These are phyloP conservation scores for Juncus effusus DNA, from an alignment of 176 grass and related monocot genomes.

Conservation along the genomic window DNA sequence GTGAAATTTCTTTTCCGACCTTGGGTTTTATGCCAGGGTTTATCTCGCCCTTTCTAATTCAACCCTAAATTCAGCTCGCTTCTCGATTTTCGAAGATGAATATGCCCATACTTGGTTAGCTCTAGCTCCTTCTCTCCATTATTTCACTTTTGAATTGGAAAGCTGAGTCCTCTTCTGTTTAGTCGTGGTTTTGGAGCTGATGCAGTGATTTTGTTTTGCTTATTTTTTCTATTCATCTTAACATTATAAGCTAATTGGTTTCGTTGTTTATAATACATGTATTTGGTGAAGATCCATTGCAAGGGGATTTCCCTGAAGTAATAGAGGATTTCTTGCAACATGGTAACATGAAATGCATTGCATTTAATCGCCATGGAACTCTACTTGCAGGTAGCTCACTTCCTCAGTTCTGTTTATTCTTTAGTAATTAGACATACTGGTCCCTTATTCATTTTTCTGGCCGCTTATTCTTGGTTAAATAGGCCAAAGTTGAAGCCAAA, in stretches of 20 bases:
- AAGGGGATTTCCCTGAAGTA: slow-evolving; percentile 96
- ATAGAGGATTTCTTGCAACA: slow-evolving; percentile 97
- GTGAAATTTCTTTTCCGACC: neutral
- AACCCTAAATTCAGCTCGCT: neutral
- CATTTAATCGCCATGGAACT: slow-evolving; percentile 86
- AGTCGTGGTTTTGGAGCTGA: slow-evolving; percentile 14
- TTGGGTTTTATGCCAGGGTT: slow-evolving; percentile 19
- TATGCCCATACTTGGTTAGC: slow-evolving; percentile 75
- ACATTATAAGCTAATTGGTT: slow-evolving; percentile 22
- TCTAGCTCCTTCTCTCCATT: slow-evolving; percentile 1
- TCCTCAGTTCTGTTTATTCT: neutral
- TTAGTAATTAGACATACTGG: slow-evolving; percentile 3
- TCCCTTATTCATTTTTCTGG: slow-evolving; percentile 1
- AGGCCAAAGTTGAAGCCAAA: neutral
- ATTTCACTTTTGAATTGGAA: slow-evolving; percentile 15
- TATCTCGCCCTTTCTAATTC: slow-evolving; percentile 11
- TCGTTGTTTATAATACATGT: slow-evolving; percentile 17
- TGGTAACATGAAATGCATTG: slow-evolving; percentile 99
- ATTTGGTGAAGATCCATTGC: slow-evolving; percentile 77
- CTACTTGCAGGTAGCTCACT: slow-evolving; percentile 81
- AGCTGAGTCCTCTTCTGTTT: neutral
- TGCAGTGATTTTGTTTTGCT: neutral
- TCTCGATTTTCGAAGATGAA: slow-evolving; percentile 50
- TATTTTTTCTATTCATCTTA: slow-evolving; percentile 6
- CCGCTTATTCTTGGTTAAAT: slow-evolving; percentile 10